Evolutionary conservation across 257 asterid species (phyloP).

Genomic region (Solanum peruvianum): DNA sequence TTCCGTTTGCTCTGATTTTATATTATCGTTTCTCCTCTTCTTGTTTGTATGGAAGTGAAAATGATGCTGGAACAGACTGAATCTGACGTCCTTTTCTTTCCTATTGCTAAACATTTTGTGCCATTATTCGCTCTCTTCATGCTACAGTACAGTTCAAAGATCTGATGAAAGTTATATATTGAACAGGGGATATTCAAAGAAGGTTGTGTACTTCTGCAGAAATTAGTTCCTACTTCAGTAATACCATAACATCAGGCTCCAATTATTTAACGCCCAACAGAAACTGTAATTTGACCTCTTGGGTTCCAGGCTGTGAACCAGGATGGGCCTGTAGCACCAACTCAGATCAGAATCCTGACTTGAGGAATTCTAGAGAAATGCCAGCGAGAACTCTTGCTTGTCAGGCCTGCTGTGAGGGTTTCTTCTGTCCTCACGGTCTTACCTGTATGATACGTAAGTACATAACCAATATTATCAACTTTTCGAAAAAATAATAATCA

Average conservation of each 20-base stretch:
- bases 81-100: not conserved
- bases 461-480: not conserved
- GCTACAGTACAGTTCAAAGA: not conserved
- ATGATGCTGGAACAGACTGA: not conserved
- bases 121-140: not conserved
- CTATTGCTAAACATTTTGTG: not conserved
- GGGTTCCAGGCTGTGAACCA: conserved; percentile 90
- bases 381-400: conserved; percentile 46
- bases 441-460: conserved; percentile 99
- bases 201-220: conserved; percentile 90
- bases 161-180: not conserved
- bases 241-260: conserved; percentile 27
- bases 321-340: conserved; percentile 85
- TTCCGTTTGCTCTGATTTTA: not conserved
- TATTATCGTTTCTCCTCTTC: not conserved
- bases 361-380: conserved; percentile 40
- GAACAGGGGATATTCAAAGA: conserved; percentile 47
- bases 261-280: conserved; percentile 54
- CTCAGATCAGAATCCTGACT: conserved; percentile 35
- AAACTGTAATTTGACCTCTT: conserved; percentile 75
- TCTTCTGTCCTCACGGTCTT: conserved; percentile 95
- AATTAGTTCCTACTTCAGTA: conserved; percentile 40
- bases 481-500: not conserved
- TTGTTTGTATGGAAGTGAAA: not conserved
- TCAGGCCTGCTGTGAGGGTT: conserved; percentile 81